phyloP scores from a whole-genome alignment of 306 rosid genomes.

The Cucurbita moschata region DNA sequence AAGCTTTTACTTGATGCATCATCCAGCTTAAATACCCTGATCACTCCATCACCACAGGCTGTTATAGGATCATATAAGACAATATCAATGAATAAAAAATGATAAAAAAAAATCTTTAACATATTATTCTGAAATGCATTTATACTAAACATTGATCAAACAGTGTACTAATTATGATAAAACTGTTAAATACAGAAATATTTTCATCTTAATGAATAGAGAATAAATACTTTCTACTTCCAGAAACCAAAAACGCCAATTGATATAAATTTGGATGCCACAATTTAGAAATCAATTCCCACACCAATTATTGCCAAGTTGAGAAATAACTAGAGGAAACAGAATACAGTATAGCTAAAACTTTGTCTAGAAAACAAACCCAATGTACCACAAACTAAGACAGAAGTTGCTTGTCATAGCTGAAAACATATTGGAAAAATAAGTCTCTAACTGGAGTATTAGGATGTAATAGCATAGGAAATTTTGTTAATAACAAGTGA shows the following conservation, averaged over 20 bases:
- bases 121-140: not conserved
- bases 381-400: not conserved
- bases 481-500: not conserved
- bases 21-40: constrained; percentile 87
- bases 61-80: constrained; percentile 13
- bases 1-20: constrained; percentile 91
- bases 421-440: not conserved
- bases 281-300: not conserved
- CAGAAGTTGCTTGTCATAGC: not conserved
- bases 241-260: not conserved
- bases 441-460: not conserved
- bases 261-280: not conserved
- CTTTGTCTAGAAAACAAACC: not conserved
- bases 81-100: constrained; percentile 2
- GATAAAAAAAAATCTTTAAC: not conserved
- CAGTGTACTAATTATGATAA: not conserved
- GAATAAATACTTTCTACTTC: not conserved
- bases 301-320: not conserved
- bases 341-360: not conserved
- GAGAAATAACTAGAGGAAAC: not conserved
- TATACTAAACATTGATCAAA: not conserved
- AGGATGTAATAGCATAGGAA: not conserved
- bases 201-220: not conserved
- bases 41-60: constrained; percentile 94
- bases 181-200: not conserved